Percentiles rank a stretch among this genome's conserved stretches.
Conservation (phyloP, 441 rosid genomes). For the Geranium incanum region DNA sequence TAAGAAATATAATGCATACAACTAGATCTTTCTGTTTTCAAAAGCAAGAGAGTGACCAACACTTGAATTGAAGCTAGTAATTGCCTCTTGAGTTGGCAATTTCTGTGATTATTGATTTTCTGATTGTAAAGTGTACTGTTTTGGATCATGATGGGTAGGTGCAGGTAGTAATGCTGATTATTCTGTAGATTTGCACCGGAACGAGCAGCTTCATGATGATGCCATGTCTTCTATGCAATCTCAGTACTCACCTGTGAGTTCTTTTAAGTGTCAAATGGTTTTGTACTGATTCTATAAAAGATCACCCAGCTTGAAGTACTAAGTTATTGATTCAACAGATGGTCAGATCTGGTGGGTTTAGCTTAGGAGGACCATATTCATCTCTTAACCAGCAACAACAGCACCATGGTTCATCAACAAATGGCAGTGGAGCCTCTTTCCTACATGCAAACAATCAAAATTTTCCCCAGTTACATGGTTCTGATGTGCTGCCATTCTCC, state of each 20-base stretch:
- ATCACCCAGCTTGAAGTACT: constrained; percentile 15
- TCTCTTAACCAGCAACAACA: constrained; percentile 62
- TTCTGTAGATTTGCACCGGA: constrained; percentile 82
- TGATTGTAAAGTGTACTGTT: background rate
- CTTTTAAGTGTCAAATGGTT: background rate
- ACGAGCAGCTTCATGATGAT: constrained; percentile 90
- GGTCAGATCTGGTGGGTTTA: constrained; percentile 83
- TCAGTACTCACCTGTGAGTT: constrained; percentile 86
- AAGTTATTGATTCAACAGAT: constrained; percentile 38
- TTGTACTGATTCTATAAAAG: constrained; percentile 4
- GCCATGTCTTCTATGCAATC: constrained; percentile 84
- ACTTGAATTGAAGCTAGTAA: background rate
- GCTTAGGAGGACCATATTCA: constrained; percentile 56
- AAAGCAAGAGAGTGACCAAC: constrained; percentile 51
- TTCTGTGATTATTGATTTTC: background rate
- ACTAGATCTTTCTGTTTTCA: constrained; percentile 65
- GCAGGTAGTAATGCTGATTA: constrained; percentile 89
- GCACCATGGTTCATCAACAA: constrained; percentile 76
- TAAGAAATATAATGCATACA: background rate
- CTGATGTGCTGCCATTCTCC: constrained; percentile 75
- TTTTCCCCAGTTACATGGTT: constrained; percentile 57
- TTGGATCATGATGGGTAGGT: constrained; percentile 11
- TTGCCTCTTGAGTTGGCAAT: background rate
- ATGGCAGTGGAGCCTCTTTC: constrained; percentile 55
- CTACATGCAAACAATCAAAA: constrained; percentile 61